Base-by-base conservation (phyloP, 2,329 filamentous ascomycete species). In the Fusarium piperis region DNA sequence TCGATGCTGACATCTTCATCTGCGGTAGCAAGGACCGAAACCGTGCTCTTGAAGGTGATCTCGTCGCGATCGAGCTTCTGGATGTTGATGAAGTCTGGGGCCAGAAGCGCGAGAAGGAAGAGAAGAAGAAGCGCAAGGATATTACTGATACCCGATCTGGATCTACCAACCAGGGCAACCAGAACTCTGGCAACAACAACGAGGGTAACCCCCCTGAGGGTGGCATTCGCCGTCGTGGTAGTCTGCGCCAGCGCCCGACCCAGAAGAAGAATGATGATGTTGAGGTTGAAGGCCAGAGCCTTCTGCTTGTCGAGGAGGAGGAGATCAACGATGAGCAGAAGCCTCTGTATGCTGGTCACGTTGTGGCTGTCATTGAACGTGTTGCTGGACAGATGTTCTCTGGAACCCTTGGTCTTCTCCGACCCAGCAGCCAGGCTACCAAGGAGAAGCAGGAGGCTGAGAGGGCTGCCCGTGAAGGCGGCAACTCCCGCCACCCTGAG, bases 181-280 rank as follows among this genome's bases (percentile, higher is more conserved):
- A 92, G 79, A 88, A 88, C 72, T 85, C 86, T 62, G 83, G 85
- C 44, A 90, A 88, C 75, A 88, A 88, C 66, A 91, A 92, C 60
- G 89, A 91, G 44, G 83, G 84, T 65, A 88, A 88, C 75, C 87
- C 87, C 59, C 85, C 87, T 61, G 95, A 98, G 77, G 94, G 95
- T 77, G 94, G 95, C 67, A 91, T 99, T 72, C 93, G 95, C 76
- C 91, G 96, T 74, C 93, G 96, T 78, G 96, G 96, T 74, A 98
- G 95, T 88, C 89, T 99, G 75, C 92, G 96, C 78, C 96, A 98
- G 85, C 93, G 96, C 60, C 96, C 96, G 10, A 98, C 95, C 0
- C 96, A 99, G 84, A 99, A 99, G 91, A 99, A 99, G 90, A 99
- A 99, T 72, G 96, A 99, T 75, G 96, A 99, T 81, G 96, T 99